phyloP scores from a whole-genome alignment of 140 eudicot genomes.

The Anethum foeniculum region DNA sequence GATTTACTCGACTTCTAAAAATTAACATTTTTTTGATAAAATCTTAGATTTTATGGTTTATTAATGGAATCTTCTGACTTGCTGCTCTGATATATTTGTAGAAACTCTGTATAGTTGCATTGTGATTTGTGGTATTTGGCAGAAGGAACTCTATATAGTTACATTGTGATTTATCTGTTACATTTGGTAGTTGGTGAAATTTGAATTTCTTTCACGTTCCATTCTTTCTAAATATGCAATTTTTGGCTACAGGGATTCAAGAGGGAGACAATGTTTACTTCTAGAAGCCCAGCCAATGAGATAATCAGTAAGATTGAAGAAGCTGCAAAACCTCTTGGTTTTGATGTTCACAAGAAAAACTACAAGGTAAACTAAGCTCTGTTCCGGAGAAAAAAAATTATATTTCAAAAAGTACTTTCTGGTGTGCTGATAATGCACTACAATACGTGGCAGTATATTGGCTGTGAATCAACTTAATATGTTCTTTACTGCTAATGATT shows the following conservation, averaged over 20 bases:
- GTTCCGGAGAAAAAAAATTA: background rate
- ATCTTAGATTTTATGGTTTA: background rate
- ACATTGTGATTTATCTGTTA: background rate
- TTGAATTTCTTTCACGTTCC: background rate
- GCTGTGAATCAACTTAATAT: background rate
- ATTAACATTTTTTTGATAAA: background rate
- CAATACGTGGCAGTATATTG: background rate
- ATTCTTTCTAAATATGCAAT: background rate
- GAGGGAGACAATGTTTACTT: slow-evolving; percentile 96
- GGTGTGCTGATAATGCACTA: background rate
- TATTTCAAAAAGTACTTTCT: background rate
- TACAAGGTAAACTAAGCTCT: slow-evolving; percentile 53
- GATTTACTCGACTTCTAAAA: background rate
- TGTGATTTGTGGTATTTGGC: background rate
- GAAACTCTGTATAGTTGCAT: background rate
- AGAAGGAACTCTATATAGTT: background rate
- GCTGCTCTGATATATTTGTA: background rate
- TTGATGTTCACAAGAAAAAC: slow-evolving; percentile 82
- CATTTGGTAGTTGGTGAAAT: background rate
- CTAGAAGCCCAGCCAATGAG: slow-evolving; percentile 78
- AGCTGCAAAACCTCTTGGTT: slow-evolving; percentile 93
- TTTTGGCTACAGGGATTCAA: slow-evolving; percentile 54
- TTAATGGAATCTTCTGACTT: background rate
- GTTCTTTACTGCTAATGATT: background rate
- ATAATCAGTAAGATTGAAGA: slow-evolving; percentile 86